Conservation (phyloP, 2,329 filamentous ascomycete species). For the Tolypocladium guangdongense region DNA sequence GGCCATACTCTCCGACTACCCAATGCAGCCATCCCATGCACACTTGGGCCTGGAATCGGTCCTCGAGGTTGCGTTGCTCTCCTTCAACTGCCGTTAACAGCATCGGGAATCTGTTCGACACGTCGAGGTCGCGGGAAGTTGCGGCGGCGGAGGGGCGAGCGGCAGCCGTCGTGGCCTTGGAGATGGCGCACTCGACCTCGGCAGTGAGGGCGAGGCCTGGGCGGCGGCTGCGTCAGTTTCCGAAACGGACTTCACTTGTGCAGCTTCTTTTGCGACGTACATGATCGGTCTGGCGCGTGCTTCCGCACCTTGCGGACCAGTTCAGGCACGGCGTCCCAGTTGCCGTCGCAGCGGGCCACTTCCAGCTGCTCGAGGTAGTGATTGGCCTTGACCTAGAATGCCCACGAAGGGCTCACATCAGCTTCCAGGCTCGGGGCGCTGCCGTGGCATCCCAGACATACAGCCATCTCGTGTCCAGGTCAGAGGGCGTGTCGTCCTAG, state of each 20-base stretch:
- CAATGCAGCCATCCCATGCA: slow-evolving; percentile 82
- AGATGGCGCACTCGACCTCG: slow-evolving; percentile 56
- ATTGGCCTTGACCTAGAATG: slow-evolving; percentile 56
- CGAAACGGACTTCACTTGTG: too few species aligned
- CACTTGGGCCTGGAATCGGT: slow-evolving; percentile 67
- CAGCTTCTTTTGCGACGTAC: slow-evolving; percentile 39
- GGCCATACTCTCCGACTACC: slow-evolving; percentile 56
- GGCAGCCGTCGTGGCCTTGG: slow-evolving; percentile 35
- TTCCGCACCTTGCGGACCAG: slow-evolving; percentile 88
- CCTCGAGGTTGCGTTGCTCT: slow-evolving; percentile 42
- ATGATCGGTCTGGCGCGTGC: slow-evolving; percentile 75
- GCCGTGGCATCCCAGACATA: slow-evolving; percentile 11
- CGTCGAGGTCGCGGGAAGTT: slow-evolving; percentile 32
- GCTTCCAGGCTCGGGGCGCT: slow-evolving; percentile 1
- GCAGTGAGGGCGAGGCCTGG: slow-evolving; percentile 60
- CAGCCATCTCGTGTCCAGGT: slow-evolving; percentile 24
- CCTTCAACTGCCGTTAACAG: slow-evolving; percentile 47
- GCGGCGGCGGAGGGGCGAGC: slow-evolving; percentile 30
- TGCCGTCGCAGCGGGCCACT: slow-evolving; percentile 74
- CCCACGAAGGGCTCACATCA: slow-evolving; percentile 9
- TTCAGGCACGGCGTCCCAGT: slow-evolving; percentile 80
- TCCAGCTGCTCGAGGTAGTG: slow-evolving; percentile 78
- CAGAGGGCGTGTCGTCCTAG: slow-evolving; percentile 11
- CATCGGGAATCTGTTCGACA: slow-evolving; percentile 34
- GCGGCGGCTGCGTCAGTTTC: not conserved